phyloP scores from a whole-genome alignment of 495 filamentous ascomycete species.

The Penicillium taxi region DNA sequence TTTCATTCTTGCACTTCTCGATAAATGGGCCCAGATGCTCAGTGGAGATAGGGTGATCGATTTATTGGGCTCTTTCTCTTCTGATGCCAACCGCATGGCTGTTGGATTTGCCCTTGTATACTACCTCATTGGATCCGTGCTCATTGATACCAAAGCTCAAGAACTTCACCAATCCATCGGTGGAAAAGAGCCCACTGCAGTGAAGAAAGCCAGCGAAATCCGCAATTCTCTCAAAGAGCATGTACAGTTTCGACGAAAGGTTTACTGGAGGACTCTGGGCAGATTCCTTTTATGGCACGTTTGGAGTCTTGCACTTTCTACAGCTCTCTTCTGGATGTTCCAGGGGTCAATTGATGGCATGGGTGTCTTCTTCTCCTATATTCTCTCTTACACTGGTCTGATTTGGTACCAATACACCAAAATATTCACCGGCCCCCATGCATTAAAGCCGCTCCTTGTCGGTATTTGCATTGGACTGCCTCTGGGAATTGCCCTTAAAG shows the following conservation, averaged over 20 bases:
- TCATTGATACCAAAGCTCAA: slow-evolving; percentile 50
- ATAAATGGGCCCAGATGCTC: slow-evolving; percentile 51
- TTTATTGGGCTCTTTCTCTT: slow-evolving; percentile 31
- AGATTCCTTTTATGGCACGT: slow-evolving; percentile 49
- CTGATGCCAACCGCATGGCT: slow-evolving; percentile 39
- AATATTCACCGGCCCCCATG: slow-evolving; percentile 49
- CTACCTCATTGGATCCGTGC: slow-evolving; percentile 51
- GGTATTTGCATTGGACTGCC: slow-evolving; percentile 42
- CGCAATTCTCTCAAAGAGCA: slow-evolving; percentile 39
- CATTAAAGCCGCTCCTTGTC: slow-evolving; percentile 42
- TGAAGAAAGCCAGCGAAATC: slow-evolving; percentile 31
- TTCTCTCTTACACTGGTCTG: slow-evolving; percentile 49
- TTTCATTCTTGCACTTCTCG: slow-evolving; percentile 51
- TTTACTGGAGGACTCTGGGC: slow-evolving; percentile 48
- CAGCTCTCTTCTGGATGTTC: slow-evolving; percentile 49
- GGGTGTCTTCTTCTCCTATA: slow-evolving; percentile 46
- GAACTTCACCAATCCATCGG: slow-evolving; percentile 46
- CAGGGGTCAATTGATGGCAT: slow-evolving; percentile 32
- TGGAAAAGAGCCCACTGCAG: slow-evolving; percentile 22
- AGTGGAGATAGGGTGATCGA: slow-evolving; percentile 39
- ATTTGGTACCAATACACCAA: slow-evolving; percentile 56
- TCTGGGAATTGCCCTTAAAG: slow-evolving; percentile 37
- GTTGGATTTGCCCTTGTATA: slow-evolving; percentile 52
- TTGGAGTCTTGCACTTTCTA: slow-evolving; percentile 46
- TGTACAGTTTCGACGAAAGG: slow-evolving; percentile 38